Percentiles rank a stretch among this genome's conserved stretches.
Conservation (phyloP, 2,329 filamentous ascomycete genomes). For the Zasmidium angulare region DNA sequence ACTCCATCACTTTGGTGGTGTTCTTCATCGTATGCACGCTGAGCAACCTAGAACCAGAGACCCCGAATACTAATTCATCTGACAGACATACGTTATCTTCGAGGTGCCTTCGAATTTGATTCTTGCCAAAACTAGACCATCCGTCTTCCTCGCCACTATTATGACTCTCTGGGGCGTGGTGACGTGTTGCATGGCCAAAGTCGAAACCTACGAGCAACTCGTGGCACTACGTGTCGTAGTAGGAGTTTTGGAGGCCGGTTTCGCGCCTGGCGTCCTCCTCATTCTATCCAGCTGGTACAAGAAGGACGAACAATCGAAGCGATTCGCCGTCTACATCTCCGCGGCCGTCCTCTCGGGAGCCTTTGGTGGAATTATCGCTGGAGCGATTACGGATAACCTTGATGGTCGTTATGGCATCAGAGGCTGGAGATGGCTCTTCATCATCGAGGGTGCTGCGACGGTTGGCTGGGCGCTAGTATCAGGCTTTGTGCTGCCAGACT, state of each 20-base stretch:
- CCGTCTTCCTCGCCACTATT: slow-evolving; percentile 51
- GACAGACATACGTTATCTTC: slow-evolving; percentile 46
- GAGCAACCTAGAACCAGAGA: no score
- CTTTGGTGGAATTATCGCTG: slow-evolving; percentile 46
- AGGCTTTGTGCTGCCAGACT: slow-evolving; percentile 51
- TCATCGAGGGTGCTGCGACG: slow-evolving; percentile 44
- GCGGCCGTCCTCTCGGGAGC: slow-evolving; percentile 57
- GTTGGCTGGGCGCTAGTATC: slow-evolving; percentile 45
- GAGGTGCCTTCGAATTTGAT: slow-evolving; percentile 57
- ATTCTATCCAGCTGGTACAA: slow-evolving; percentile 62
- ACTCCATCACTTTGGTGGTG: slow-evolving; percentile 53
- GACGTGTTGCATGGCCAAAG: slow-evolving; percentile 50
- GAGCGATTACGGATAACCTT: slow-evolving; percentile 36
- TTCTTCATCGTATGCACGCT: slow-evolving; percentile 40
- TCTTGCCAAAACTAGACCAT: slow-evolving; percentile 51
- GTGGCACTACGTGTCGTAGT: slow-evolving; percentile 56
- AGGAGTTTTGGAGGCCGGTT: slow-evolving; percentile 56
- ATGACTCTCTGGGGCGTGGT: slow-evolving; percentile 56
- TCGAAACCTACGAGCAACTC: slow-evolving; percentile 50
- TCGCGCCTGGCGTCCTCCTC: slow-evolving; percentile 56
- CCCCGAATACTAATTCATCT: no score
- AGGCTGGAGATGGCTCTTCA: slow-evolving; percentile 32
- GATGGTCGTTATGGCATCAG: slow-evolving; percentile 41
- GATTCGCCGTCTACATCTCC: slow-evolving; percentile 60
- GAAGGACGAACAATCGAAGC: slow-evolving; percentile 56